Conservation (phyloP, 1,139 yeast species). For the Blastobotrys aristatus region DNA sequence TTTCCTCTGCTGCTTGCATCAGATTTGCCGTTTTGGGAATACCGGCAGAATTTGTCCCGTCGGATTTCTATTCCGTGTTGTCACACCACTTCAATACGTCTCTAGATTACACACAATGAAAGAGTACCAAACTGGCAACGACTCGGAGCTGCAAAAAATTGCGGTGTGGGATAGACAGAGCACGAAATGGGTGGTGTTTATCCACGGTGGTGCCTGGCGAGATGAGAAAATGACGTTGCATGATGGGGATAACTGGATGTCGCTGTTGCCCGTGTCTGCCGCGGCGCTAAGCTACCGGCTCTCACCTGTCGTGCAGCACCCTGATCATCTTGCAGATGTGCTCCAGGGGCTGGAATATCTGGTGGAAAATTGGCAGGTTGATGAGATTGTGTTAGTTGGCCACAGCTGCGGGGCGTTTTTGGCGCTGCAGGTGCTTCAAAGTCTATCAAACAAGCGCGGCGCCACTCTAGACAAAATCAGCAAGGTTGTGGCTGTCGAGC, state of each 20-base stretch:
- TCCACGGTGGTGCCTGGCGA: constrained; percentile 92
- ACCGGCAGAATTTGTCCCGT: too few relatives aligned
- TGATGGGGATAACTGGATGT: constrained; percentile 47
- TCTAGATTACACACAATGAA: background rate
- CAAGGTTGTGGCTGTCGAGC: constrained; percentile 43
- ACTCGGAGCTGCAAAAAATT: constrained; percentile 14
- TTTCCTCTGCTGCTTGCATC: too few relatives aligned
- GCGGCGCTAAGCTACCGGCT: constrained; percentile 63
- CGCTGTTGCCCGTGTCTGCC: constrained; percentile 17
- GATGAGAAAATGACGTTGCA: constrained; percentile 57
- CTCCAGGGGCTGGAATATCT: constrained; percentile 40
- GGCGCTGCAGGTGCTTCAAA: constrained; percentile 42
- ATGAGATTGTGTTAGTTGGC: constrained; percentile 47
- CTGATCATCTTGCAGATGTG: constrained; percentile 58
- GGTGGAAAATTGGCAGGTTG: constrained; percentile 27
- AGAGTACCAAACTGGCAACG: background rate
- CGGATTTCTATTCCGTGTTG: too few relatives aligned
- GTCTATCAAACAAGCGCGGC: background rate
- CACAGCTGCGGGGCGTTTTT: constrained; percentile 84
- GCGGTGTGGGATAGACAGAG: constrained; percentile 5
- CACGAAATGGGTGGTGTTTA: constrained; percentile 42
- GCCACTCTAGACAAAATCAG: constrained; percentile 1
- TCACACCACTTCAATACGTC: too few relatives aligned
- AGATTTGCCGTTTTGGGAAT: background rate
- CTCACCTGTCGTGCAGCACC: constrained; percentile 60